Evolutionary conservation across 2,329 filamentous ascomycete species (phyloP).

Genomic region (Microsporum canis): DNA sequence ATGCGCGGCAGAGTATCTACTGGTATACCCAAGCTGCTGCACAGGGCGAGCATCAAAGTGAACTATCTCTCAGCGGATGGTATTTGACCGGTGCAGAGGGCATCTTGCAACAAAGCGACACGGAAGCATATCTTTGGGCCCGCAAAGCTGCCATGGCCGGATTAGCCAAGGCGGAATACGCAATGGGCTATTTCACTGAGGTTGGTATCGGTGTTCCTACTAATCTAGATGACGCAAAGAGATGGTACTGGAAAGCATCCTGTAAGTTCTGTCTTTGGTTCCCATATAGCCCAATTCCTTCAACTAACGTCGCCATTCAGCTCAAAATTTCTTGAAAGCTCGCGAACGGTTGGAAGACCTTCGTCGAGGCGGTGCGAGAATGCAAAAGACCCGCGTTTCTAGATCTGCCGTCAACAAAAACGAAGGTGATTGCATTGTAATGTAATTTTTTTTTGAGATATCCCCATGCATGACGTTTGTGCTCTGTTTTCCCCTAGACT

Average conservation of each 20-base stretch:
- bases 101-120: slow-evolving; percentile 82
- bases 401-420: slow-evolving; percentile 71
- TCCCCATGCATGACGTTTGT: not conserved
- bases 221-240: slow-evolving; percentile 87
- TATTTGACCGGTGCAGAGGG: slow-evolving; percentile 86
- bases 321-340: slow-evolving; percentile 89
- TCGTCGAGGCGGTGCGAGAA: slow-evolving; percentile 63
- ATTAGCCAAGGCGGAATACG: slow-evolving; percentile 88
- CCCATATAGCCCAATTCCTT: not conserved
- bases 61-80: slow-evolving; percentile 78
- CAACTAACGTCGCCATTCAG: slow-evolving; percentile 36
- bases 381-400: slow-evolving; percentile 64
- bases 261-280: slow-evolving; percentile 50
- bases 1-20: slow-evolving; percentile 72
- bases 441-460: slow-evolving; percentile 43
- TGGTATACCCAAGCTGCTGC: slow-evolving; percentile 90
- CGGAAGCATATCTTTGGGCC: slow-evolving; percentile 94
- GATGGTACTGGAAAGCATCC: slow-evolving; percentile 96
- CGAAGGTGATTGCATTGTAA: slow-evolving; percentile 76
- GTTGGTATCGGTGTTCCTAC: slow-evolving; percentile 79
- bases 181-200: slow-evolving; percentile 96
- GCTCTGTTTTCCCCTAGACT: slow-evolving; percentile 5
- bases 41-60: slow-evolving; percentile 88
- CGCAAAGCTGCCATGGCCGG: slow-evolving; percentile 82
- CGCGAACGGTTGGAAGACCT: slow-evolving; percentile 86